Evolutionary conservation across 495 filamentous ascomycete species (phyloP).

Genomic region (Letharia lupina): DNA sequence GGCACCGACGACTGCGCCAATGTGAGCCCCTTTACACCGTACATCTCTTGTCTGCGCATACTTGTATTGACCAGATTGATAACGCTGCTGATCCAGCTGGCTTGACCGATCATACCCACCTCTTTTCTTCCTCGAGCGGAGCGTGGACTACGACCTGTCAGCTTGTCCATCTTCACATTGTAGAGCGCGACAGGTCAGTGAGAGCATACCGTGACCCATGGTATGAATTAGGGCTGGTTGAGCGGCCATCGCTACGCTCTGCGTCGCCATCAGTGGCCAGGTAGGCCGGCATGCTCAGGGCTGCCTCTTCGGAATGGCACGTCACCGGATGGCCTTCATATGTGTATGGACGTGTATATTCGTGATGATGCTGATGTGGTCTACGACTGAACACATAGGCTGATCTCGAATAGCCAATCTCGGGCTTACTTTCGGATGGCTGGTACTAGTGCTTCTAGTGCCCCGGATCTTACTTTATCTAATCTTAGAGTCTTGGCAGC

Average conservation of each 20-base stretch:
- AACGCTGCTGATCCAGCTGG: constrained; percentile 83
- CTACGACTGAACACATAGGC: neutral
- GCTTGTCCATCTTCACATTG: constrained; percentile 3
- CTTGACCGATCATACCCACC: constrained; percentile 52
- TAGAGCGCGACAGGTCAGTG: neutral
- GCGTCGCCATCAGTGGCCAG: constrained; percentile 31
- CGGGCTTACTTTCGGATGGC: neutral
- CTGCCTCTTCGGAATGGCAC: neutral
- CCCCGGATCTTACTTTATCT: neutral
- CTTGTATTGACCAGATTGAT: constrained; percentile 95
- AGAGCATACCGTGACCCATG: constrained; percentile 28
- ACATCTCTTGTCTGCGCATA: constrained; percentile 28
- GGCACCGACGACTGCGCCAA: constrained; percentile 71
- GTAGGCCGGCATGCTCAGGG: constrained; percentile 26
- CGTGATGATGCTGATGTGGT: neutral
- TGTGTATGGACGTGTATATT: neutral
- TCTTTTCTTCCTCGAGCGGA: constrained; percentile 44
- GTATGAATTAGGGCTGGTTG: constrained; percentile 33
- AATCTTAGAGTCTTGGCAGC: neutral
- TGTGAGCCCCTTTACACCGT: constrained; percentile 5
- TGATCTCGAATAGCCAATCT: neutral
- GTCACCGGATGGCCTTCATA: neutral
- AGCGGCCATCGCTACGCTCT: constrained; percentile 30
- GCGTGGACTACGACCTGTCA: constrained; percentile 33
- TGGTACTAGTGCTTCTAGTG: no score